These are phyloP conservation scores for Microdochium bolleyi DNA, from an alignment of 2,329 filamentous ascomycete species.

Conservation along the genomic window DNA sequence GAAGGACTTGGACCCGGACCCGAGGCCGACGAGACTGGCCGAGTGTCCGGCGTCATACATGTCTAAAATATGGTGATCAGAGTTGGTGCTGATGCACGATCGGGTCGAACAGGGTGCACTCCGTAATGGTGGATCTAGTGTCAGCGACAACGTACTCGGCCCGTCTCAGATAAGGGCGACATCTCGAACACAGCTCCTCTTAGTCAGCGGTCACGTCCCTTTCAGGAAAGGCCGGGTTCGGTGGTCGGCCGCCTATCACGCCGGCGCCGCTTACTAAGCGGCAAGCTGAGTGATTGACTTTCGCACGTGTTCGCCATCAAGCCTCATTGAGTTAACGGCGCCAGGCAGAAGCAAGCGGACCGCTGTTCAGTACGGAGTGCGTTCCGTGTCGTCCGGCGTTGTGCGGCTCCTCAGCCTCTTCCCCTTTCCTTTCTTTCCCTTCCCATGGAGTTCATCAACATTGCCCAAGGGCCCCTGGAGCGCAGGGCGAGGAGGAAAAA, in stretches of 20 bases:
- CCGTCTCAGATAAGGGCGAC: not conserved
- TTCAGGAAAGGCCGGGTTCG: not conserved
- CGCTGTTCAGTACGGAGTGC: too few relatives aligned
- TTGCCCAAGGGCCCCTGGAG: not conserved
- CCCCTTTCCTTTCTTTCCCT: not conserved
- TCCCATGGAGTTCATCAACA: not conserved
- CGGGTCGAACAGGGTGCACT: too few relatives aligned
- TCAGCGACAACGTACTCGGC: not conserved
- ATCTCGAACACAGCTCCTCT: not conserved
- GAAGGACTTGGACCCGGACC: not conserved
- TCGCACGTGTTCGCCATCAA: not conserved
- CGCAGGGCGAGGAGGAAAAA: slow-evolving; percentile 11
- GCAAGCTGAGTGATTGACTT: not conserved
- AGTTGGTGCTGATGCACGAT: too few relatives aligned
- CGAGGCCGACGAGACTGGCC: not conserved
- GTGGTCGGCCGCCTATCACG: not conserved
- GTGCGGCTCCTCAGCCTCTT: too few relatives aligned
- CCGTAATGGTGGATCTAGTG: too few relatives aligned
- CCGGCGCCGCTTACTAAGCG: not conserved
- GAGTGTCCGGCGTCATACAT: too few relatives aligned
- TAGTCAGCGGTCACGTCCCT: not conserved
- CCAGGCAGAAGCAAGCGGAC: too few relatives aligned
- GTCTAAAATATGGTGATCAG: too few relatives aligned
- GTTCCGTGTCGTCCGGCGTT: too few relatives aligned
- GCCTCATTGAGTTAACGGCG: not conserved